phyloP scores from a whole-genome alignment of 2,329 filamentous ascomycete genomes.

The Phoma herbarum region DNA sequence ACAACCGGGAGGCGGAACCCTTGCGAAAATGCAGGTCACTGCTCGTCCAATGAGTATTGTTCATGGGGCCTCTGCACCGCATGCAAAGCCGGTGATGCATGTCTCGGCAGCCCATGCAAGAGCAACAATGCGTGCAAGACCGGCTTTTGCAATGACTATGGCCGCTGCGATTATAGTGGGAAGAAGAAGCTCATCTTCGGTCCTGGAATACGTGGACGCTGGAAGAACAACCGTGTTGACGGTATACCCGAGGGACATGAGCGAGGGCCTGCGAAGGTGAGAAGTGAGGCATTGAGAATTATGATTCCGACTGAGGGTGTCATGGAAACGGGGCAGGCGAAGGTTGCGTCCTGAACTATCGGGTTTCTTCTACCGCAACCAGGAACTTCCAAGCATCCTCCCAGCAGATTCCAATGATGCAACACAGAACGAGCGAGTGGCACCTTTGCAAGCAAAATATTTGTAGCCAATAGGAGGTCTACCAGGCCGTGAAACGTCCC shows the following conservation, averaged over 20 bases:
- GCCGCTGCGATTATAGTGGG: constrained; percentile 40
- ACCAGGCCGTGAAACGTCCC: too few species aligned
- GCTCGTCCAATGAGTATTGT: not conserved
- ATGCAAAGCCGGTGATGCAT: not conserved
- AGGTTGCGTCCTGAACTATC: constrained; percentile 2
- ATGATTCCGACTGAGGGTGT: constrained; percentile 37
- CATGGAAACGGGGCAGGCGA: constrained; percentile 30
- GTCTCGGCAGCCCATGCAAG: constrained; percentile 28
- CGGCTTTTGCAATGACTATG: constrained; percentile 43
- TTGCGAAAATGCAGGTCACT: constrained; percentile 1
- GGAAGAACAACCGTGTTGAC: constrained; percentile 27
- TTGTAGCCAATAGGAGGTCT: too few species aligned
- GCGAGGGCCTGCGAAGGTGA: constrained; percentile 42
- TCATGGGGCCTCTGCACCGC: constrained; percentile 2
- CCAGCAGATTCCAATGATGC: too few species aligned
- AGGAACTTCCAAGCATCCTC: too few species aligned
- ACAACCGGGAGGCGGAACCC: not conserved
- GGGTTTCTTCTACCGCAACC: too few species aligned
- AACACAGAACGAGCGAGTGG: too few species aligned
- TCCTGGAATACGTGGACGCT: constrained; percentile 29
- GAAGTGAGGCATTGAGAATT: constrained; percentile 42
- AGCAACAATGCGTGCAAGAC: constrained; percentile 45
- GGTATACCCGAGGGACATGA: constrained; percentile 35
- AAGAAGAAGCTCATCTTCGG: constrained; percentile 34
- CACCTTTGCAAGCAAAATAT: too few species aligned